Conservation (phyloP, 352 stramenopile genomes). For the Globisporangium parvum region DNA sequence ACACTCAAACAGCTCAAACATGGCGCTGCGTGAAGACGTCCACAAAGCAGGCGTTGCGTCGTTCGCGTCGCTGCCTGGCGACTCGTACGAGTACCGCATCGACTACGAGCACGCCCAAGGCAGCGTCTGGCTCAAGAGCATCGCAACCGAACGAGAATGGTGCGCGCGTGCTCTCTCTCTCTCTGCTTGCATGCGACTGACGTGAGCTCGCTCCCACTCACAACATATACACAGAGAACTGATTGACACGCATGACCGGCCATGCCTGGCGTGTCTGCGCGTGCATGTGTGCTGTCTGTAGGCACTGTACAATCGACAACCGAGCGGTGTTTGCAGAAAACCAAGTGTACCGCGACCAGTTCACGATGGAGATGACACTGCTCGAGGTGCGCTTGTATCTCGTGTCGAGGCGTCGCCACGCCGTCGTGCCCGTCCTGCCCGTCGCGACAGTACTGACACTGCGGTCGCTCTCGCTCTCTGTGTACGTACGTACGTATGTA, state of each 20-base stretch:
- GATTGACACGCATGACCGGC: too few relatives aligned
- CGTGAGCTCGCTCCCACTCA: too few relatives aligned
- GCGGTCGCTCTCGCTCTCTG: not conserved
- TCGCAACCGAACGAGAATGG: slow-evolving; percentile 4
- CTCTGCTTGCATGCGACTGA: too few relatives aligned
- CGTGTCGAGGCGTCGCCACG: not conserved
- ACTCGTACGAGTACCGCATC: slow-evolving; percentile 7
- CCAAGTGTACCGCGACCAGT: slow-evolving; percentile 6
- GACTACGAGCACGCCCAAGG: slow-evolving; percentile 7
- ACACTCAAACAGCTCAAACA: too few relatives aligned
- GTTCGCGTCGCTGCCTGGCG: slow-evolving; percentile 9
- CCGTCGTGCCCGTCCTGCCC: not conserved
- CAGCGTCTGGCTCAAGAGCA: slow-evolving; percentile 10
- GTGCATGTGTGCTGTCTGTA: not conserved
- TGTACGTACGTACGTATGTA: not conserved
- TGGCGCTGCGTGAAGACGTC: not conserved
- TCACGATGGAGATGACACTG: slow-evolving; percentile 9
- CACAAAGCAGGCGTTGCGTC: slow-evolving; percentile 2
- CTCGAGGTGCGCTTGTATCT: slow-evolving; percentile 3
- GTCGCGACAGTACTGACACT: not conserved
- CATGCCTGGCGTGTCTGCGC: too few relatives aligned
- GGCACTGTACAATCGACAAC: slow-evolving; percentile 6
- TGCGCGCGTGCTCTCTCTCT: slow-evolving; percentile 2
- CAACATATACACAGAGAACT: too few relatives aligned
- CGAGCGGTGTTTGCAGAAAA: slow-evolving; percentile 2